Conservation (phyloP, 164 flowering plant genomes). For the Liriodendron chinense region DNA sequence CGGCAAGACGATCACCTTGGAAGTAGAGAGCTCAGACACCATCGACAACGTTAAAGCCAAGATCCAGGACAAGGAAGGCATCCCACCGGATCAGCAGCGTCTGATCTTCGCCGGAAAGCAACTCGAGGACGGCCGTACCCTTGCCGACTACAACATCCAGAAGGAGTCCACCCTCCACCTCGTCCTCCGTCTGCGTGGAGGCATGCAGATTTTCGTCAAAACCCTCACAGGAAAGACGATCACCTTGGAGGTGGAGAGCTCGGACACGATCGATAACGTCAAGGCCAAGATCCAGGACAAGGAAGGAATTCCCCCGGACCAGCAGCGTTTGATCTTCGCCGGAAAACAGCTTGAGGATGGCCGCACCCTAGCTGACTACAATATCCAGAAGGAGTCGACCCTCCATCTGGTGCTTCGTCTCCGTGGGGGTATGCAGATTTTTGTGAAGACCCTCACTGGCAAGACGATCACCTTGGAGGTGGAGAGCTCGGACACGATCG, state of each 20-base stretch:
- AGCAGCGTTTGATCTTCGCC: slow-evolving; percentile 19
- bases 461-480: slow-evolving; percentile 21
- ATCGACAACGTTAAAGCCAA: slow-evolving; percentile 15
- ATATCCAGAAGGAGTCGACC: slow-evolving; percentile 23
- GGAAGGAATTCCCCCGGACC: slow-evolving; percentile 23
- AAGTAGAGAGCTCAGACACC: slow-evolving; percentile 12
- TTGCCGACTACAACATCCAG: slow-evolving; percentile 16
- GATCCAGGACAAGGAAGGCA: slow-evolving; percentile 19
- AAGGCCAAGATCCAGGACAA: slow-evolving; percentile 22
- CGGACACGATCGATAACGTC: slow-evolving; percentile 21
- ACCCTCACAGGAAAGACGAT: slow-evolving; percentile 23
- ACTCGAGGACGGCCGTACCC: slow-evolving; percentile 16
- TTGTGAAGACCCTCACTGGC: slow-evolving; percentile 13
- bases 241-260: slow-evolving; percentile 22
- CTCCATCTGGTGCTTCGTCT: slow-evolving; percentile 20
- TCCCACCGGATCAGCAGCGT: slow-evolving; percentile 16
- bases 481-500: slow-evolving; percentile 21
- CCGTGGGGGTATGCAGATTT: slow-evolving; percentile 17
- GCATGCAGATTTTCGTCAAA: slow-evolving; percentile 20
- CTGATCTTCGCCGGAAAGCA: slow-evolving; percentile 17
- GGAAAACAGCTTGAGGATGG: slow-evolving; percentile 21
- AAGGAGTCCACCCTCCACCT: slow-evolving; percentile 19
- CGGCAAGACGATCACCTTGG: slow-evolving; percentile 15
- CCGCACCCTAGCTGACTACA: slow-evolving; percentile 12
- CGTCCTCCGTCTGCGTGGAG: slow-evolving; percentile 12